Evolutionary conservation across 768 basidiomycete species (phyloP).

Genomic region (Xerocomus potaroensis): DNA sequence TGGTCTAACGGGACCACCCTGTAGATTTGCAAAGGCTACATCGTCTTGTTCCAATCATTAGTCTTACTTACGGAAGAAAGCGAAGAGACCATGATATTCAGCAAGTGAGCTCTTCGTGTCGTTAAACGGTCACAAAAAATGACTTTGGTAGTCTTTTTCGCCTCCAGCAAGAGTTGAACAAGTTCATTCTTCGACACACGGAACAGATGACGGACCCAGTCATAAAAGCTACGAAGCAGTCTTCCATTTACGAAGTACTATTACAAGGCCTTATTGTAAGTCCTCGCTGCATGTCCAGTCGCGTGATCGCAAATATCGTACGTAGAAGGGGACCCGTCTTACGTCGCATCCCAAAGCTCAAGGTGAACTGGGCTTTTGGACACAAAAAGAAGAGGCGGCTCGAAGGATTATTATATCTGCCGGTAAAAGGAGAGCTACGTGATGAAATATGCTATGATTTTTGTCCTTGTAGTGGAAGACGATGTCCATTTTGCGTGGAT

Average conservation of each 20-base stretch:
- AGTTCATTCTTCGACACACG: conserved; percentile 71
- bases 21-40: conserved; percentile 74
- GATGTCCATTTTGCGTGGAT: conserved; percentile 16
- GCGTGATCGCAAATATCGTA: not conserved
- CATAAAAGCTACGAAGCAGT: conserved; percentile 63
- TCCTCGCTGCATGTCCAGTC: conserved; percentile 4
- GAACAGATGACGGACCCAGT: conserved; percentile 58
- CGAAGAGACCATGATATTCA: conserved; percentile 96
- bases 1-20: not conserved
- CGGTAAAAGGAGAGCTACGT: conserved; percentile 27
- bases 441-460: conserved; percentile 17
- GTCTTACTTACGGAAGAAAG: conserved; percentile 76
- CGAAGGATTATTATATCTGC: conserved; percentile 50
- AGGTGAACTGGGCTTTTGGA: conserved; percentile 83
- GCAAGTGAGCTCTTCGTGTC: conserved; percentile 59
- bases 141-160: conserved; percentile 59
- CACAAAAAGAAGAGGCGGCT: conserved; percentile 79
- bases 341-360: conserved; percentile 83
- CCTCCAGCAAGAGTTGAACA: conserved; percentile 78
- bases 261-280: conserved; percentile 74
- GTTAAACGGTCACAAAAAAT: not conserved
- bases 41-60: conserved; percentile 76
- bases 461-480: conserved; percentile 9
- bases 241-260: conserved; percentile 69
- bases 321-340: conserved; percentile 60